phyloP scores from a whole-genome alignment of 257 asterid species.

The Cinchona pubescens region DNA sequence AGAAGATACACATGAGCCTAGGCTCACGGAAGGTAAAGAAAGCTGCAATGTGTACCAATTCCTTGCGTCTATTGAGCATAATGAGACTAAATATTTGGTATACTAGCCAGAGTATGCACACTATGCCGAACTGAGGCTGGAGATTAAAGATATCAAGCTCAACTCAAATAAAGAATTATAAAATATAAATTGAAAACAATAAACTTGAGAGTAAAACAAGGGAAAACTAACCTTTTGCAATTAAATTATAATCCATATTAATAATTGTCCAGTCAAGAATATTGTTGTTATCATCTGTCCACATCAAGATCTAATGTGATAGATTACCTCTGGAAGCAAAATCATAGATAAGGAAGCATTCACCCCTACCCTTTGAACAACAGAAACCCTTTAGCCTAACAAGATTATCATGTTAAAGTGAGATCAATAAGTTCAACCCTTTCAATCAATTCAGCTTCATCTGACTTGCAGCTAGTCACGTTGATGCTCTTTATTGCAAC shows the following conservation, averaged over 20 bases:
- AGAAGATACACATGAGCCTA: background rate
- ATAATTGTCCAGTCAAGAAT: slow-evolving; percentile 80
- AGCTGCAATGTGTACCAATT: background rate
- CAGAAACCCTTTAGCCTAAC: slow-evolving; percentile 76
- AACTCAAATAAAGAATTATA: background rate
- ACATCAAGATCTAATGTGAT: slow-evolving; percentile 59
- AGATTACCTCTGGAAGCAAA: slow-evolving; percentile 69
- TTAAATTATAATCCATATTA: too few relatives aligned
- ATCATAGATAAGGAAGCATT: slow-evolving; percentile 72
- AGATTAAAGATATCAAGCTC: background rate
- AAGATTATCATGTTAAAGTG: slow-evolving; percentile 69
- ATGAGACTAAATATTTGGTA: background rate
- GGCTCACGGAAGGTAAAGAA: background rate
- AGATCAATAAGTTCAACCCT: slow-evolving; percentile 69
- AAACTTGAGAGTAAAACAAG: background rate
- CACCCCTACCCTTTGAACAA: slow-evolving; percentile 85
- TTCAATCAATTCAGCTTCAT: slow-evolving; percentile 72
- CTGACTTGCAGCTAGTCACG: slow-evolving; percentile 73
- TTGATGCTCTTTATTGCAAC: slow-evolving; percentile 75
- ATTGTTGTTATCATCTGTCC: slow-evolving; percentile 29
- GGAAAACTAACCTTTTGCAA: slow-evolving; percentile 69
- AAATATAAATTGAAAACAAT: background rate
- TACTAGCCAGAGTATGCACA: background rate
- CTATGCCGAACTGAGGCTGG: background rate
- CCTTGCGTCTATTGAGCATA: background rate